These are phyloP conservation scores for Trifolium repens DNA, from an alignment of 306 rosid genomes.

Conservation along the genomic window DNA sequence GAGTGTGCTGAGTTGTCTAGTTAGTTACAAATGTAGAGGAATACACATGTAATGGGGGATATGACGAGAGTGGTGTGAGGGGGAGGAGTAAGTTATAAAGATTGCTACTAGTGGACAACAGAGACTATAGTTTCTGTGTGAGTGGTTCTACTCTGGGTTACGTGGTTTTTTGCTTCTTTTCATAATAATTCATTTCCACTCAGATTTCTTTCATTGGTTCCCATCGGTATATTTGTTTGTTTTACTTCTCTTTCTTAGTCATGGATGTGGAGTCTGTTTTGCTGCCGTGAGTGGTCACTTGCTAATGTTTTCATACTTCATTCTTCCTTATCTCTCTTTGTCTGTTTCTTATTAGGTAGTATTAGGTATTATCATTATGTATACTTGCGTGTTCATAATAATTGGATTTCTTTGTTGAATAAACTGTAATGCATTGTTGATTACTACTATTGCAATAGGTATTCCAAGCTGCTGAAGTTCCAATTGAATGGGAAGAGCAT, in stretches of 20 bases:
- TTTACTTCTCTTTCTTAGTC: not conserved
- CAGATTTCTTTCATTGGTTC: not conserved
- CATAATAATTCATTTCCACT: not conserved
- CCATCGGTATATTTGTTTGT: not conserved
- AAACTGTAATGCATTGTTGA: conserved; percentile 23
- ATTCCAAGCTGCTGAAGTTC: conserved; percentile 76
- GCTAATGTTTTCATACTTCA: not conserved
- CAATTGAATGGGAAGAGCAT: conserved; percentile 99
- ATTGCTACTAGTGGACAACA: not conserved
- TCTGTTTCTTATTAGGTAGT: conserved; percentile 3
- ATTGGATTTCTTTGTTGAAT: conserved; percentile 24
- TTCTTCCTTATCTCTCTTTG: not conserved
- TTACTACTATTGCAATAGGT: conserved; percentile 53
- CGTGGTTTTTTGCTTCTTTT: not conserved
- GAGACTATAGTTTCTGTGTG: not conserved
- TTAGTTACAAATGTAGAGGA: not conserved
- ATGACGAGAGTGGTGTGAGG: not conserved
- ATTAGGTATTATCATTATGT: not conserved
- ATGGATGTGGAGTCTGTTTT: conserved; percentile 30
- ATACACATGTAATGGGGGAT: not conserved
- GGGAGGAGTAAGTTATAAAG: not conserved
- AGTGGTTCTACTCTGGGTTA: not conserved
- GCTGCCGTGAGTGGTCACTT: conserved; percentile 23
- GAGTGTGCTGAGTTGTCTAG: not conserved
- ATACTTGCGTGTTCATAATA: not conserved